These are phyloP conservation scores for Pythium apleroticum DNA, from an alignment of 352 stramenopile species.

Conservation along the genomic window DNA sequence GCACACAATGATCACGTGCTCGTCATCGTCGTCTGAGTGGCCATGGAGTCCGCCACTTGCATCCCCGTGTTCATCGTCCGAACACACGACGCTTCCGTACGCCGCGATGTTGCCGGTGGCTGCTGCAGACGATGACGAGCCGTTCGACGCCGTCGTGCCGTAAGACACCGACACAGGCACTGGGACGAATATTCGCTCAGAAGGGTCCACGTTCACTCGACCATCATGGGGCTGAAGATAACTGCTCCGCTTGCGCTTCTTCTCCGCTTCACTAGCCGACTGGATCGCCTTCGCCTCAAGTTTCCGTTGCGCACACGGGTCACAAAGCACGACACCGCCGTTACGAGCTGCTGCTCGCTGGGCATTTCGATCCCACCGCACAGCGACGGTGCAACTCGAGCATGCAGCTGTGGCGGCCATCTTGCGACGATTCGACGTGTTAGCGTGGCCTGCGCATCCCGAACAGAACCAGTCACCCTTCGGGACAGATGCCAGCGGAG, in stretches of 20 bases:
- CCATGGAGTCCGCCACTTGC: slow-evolving; percentile 10
- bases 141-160: slow-evolving; percentile 5
- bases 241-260: slow-evolving; percentile 35
- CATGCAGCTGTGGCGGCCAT: slow-evolving; percentile 4
- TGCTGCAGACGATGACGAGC: background rate
- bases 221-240: slow-evolving; percentile 16
- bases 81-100: slow-evolving; percentile 38
- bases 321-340: slow-evolving; percentile 19
- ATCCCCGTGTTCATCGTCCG: slow-evolving; percentile 44
- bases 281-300: background rate
- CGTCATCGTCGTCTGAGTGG: slow-evolving; percentile 34
- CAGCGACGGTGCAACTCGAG: slow-evolving; percentile 8
- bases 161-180: slow-evolving; percentile 21
- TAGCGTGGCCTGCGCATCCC: background rate
- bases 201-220: slow-evolving; percentile 20
- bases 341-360: slow-evolving; percentile 19
- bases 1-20: slow-evolving; percentile 63
- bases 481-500: slow-evolving; percentile 41
- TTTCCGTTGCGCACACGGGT: slow-evolving; percentile 8
- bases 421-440: background rate
- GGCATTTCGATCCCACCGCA: slow-evolving; percentile 23
- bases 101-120: background rate
- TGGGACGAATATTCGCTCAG: slow-evolving; percentile 23
- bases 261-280: slow-evolving; percentile 5
- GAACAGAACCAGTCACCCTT: slow-evolving; percentile 51